Base-by-base conservation (phyloP, 371 early-diverging fungal genomes). In the Vavraia culicis region DNA sequence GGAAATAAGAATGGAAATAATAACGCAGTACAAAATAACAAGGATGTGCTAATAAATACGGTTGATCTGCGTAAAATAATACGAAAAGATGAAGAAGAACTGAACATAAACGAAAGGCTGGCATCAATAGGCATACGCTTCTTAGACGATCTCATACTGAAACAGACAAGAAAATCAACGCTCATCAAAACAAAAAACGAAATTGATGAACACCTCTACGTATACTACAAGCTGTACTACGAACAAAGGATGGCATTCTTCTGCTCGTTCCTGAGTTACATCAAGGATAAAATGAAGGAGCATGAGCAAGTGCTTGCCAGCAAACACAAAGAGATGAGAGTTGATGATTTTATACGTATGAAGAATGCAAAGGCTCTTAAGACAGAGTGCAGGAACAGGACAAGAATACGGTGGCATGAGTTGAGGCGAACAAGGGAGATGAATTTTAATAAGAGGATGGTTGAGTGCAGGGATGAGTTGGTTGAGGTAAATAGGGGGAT, bases 361-460 rank as follows among this genome's bases (percentile, higher is more conserved):
- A 41, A 38, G 4, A 48, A 43, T 36, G 58, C 42, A 41, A 61
- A 42, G 21, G 44, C 20, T 11, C 7, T 58, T 13, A 60, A 64
- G 53, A 53, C 53, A 14, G 58, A 52, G 34, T 35, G 52, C 23
- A 43, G 64, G 38, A 54, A 46, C 37, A 60, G 18, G 18, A 33
- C 61, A 9, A 60, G 54, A 38, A 44, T 58, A 27, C 48, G 54
- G 27, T 64, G 64, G 64, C 61, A 64, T 38, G 43, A 44, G 37
- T 47, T 60, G 8, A 38, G 64, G 14, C 53, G 52, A 27, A 49
- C 48, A 13, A 39, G 56, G 27, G 64, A 61, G 34, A n/a, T 58
- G 10, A 52, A 54, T n/a, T 61, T 64, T 39, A 58, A 58, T 19
- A 48, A 49, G 18, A 53, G 32, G 32, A 47, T 64, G 18, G 20